A percentile compares a stretch with the other conserved stretches of the same genome.
Conservation (phyloP, 2,329 filamentous ascomycete genomes). For the Plectosphaerella plurivora region DNA sequence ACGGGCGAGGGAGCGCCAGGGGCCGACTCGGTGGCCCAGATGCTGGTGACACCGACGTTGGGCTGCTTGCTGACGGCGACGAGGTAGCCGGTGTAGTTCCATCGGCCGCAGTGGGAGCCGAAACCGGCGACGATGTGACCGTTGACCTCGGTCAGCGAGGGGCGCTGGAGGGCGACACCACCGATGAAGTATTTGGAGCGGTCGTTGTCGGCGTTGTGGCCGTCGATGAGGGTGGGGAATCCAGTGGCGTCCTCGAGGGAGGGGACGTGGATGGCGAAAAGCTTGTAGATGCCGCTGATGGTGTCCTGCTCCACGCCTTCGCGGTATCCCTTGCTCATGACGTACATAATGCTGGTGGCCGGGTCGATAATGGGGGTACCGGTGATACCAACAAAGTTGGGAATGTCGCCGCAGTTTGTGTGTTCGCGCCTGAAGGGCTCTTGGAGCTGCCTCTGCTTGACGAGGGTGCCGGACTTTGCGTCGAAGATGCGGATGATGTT, state of each 20-base stretch:
- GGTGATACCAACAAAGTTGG: slow-evolving; percentile 29
- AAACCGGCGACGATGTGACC: slow-evolving; percentile 39
- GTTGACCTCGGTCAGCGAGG: slow-evolving; percentile 25
- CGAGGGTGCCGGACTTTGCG: slow-evolving; percentile 31
- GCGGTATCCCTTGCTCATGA: slow-evolving; percentile 29
- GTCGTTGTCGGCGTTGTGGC: slow-evolving; percentile 38
- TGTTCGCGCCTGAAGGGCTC: slow-evolving; percentile 32
- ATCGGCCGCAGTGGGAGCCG: slow-evolving; percentile 42
- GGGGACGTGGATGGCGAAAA: slow-evolving; percentile 33
- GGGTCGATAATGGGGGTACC: slow-evolving; percentile 31
- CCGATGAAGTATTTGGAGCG: slow-evolving; percentile 37
- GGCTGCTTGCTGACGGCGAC: slow-evolving; percentile 23
- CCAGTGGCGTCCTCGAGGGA: slow-evolving; percentile 28
- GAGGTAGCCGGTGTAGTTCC: slow-evolving; percentile 34
- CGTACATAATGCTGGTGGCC: slow-evolving; percentile 26
- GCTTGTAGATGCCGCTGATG: slow-evolving; percentile 31
- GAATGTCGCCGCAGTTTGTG: slow-evolving; percentile 33
- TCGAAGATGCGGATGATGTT: slow-evolving; percentile 34
- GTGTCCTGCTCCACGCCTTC: slow-evolving; percentile 16
- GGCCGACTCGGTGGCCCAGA: slow-evolving; percentile 18
- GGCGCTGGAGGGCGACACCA: slow-evolving; percentile 39
- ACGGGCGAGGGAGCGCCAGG: slow-evolving; percentile 28
- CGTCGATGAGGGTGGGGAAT: slow-evolving; percentile 41
- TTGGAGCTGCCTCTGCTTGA: slow-evolving; percentile 30
- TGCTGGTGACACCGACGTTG: slow-evolving; percentile 22